phyloP scores from a whole-genome alignment of 441 rosid species.

The Heliophila coronopifolia region DNA sequence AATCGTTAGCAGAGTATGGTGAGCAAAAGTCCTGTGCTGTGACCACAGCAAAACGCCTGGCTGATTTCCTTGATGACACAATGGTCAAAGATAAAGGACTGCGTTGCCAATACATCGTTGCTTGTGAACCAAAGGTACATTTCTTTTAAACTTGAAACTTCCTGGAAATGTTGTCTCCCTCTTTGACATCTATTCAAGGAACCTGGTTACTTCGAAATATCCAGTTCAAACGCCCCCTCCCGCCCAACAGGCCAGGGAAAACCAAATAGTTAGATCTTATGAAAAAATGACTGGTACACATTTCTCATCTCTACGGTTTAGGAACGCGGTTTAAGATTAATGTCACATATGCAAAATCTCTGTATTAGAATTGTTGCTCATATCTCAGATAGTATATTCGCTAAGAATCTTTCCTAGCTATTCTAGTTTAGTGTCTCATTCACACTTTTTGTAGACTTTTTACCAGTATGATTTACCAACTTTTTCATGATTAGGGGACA shows the following conservation, averaged over 20 bases:
- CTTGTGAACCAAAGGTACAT: constrained; percentile 86
- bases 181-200: constrained; percentile 2
- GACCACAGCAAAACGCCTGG: constrained; percentile 94
- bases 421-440: constrained; percentile 1
- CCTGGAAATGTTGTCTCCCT: neutral
- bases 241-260: neutral
- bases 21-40: constrained; percentile 97
- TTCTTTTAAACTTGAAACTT: constrained; percentile 12
- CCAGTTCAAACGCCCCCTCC: neutral
- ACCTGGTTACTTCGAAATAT: constrained; percentile 5
- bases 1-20: constrained; percentile 91
- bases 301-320: neutral
- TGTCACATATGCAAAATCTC: constrained; percentile 8
- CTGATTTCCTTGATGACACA: constrained; percentile 89
- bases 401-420: neutral
- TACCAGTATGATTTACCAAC: constrained; percentile 16
- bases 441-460: constrained; percentile 14
- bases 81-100: constrained; percentile 99
- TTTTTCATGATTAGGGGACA: constrained; percentile 65
- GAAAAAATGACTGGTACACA: neutral
- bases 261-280: constrained; percentile 7
- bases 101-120: constrained; percentile 96
- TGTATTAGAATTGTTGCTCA: constrained; percentile 1
- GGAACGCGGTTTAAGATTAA: constrained; percentile 4
- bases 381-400: constrained; percentile 2